Conservation (phyloP, 768 basidiomycete genomes). For the Gymnopilus junonius region DNA sequence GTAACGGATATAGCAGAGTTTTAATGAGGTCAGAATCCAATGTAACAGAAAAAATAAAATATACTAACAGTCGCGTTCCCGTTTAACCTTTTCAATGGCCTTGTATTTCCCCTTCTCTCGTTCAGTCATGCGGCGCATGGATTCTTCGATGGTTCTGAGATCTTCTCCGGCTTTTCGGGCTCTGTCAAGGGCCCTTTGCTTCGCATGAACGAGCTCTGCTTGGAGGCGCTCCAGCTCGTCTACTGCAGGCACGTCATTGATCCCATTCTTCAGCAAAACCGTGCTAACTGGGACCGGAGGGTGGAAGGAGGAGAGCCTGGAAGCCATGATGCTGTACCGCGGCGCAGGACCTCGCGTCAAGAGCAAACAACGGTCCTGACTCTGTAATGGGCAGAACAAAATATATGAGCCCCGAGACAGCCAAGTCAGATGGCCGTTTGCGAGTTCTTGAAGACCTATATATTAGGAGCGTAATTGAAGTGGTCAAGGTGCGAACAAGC, state of each 20-base stretch:
- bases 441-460: constrained; percentile 25
- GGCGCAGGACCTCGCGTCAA: constrained; percentile 17
- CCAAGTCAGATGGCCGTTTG: constrained; percentile 12
- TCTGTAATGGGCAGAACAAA: not conserved
- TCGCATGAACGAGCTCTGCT: constrained; percentile 59
- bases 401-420: not conserved
- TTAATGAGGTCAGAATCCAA: constrained; percentile 23
- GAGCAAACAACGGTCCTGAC: not conserved
- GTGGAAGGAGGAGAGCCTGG: constrained; percentile 56
- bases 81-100: constrained; percentile 71
- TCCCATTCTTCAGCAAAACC: constrained; percentile 61
- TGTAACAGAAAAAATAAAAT: constrained; percentile 23
- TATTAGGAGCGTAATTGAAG: constrained; percentile 33
- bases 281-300: constrained; percentile 57
- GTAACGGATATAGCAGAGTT: constrained; percentile 19
- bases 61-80: constrained; percentile 77
- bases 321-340: constrained; percentile 54
- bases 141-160: constrained; percentile 74
- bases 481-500: constrained; percentile 43
- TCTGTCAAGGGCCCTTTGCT: constrained; percentile 60
- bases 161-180: constrained; percentile 79
- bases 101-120: constrained; percentile 76
- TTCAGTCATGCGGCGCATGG: constrained; percentile 77
- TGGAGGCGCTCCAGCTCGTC: constrained; percentile 74
- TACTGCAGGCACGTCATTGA: constrained; percentile 70